Base-by-base conservation (phyloP, 192 early-diverging fungal genomes). In the Rhizoclosmatium sp. region DNA sequence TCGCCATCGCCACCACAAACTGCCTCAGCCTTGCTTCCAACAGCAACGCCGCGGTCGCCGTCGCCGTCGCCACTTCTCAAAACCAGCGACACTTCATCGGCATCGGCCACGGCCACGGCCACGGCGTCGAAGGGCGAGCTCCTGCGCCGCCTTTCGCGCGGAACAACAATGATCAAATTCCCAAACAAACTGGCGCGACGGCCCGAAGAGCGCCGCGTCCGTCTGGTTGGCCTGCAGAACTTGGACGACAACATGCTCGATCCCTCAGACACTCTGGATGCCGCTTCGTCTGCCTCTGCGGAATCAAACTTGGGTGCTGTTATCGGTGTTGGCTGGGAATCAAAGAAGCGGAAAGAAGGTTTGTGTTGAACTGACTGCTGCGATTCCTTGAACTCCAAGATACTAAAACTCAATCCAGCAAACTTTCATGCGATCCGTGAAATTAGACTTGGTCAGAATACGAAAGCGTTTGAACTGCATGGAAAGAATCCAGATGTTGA, bases 381-480 rank as follows among this genome's bases (percentile, higher is more conserved):
- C 56, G 21, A 58, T 58, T 12, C 56, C 56, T 16, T 58, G 14
- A 19, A 12, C 39, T 65, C 65, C 31, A 65, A 39, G 51, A 54
- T 16, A 54, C 51, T 54, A 54, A 54, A 54, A 54, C 5, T 12
- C 51, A 47, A 47, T 59, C 14, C 67, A 87, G 87, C 86, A 16
- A 81, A 85, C 60, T 62, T 89, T 3, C 83, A 83, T 54, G 31
- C 82, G 47, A 86, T 89, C 47, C 42, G 79, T n/a, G 89, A 90
- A 76, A 87, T 90, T 47, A 78, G 89, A n/a, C 74, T 90, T 40
- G 89, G 89, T 2, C 85, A 87, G 69, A 88, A 90, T 74, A 90
- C 89, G 9, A 82, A 84, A 62, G 86, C 79, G 4, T 90, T 90
- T 69, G 82, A 85, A 56, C 40, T 85, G 49, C 82, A 87, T 54